A percentile compares a stretch with the other conserved stretches of the same genome.
Evolutionary conservation across 306 rosid species (phyloP).

Genomic region (Abrus pulchellus): DNA sequence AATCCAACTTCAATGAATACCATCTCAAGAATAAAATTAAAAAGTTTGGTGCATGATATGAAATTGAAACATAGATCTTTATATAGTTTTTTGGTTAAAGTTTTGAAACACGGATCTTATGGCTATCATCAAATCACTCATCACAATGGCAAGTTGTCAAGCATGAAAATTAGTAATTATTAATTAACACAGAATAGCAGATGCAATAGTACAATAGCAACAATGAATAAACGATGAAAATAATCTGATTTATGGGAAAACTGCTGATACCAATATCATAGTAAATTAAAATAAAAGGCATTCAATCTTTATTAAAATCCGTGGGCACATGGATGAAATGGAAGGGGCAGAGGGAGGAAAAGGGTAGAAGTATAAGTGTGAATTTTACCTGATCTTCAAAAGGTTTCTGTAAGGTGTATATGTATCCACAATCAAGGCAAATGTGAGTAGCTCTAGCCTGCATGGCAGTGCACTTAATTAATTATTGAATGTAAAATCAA

Average conservation of each 20-base stretch:
- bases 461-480: constrained; percentile 43
- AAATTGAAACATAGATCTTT: not conserved
- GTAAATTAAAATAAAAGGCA: not conserved
- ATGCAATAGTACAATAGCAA: not conserved
- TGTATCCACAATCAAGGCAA: constrained; percentile 93
- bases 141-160: not conserved
- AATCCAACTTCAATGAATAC: not conserved
- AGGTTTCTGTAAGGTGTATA: constrained; percentile 82
- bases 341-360: not conserved
- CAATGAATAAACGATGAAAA: not conserved
- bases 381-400: constrained; percentile 83
- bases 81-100: not conserved
- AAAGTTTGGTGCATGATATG: not conserved
- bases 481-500: constrained; percentile 16
- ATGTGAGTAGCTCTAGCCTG: constrained; percentile 99
- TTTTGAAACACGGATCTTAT: not conserved
- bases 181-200: constrained; percentile 1
- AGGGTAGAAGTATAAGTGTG: not conserved
- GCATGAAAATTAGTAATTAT: not conserved
- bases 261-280: constrained; percentile 8
- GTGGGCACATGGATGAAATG: not conserved
- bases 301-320: not conserved
- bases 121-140: constrained; percentile 13
- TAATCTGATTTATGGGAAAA: not conserved
- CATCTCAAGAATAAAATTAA: not conserved